Evolutionary conservation across 345 rosid genomes (phyloP).

Genomic region (Arabis hirsuta): DNA sequence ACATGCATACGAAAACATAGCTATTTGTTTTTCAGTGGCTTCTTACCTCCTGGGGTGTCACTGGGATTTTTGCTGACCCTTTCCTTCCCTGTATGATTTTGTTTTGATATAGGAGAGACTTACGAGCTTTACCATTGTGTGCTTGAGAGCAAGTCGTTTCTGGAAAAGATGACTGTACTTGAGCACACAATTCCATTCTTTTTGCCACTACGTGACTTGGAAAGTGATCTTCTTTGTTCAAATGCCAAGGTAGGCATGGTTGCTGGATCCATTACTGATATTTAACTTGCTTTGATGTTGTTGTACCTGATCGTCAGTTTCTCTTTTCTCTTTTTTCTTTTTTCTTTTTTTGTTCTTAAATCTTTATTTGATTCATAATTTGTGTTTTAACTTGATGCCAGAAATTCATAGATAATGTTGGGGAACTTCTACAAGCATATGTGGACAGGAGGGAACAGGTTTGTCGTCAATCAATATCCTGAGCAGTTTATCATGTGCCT

Average conservation of each 20-base stretch:
- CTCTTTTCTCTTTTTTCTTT: background rate
- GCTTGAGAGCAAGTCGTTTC: conserved; percentile 92
- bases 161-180: conserved; percentile 89
- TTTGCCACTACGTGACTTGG: conserved; percentile 85
- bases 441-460: conserved; percentile 98
- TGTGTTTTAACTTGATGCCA: conserved; percentile 44
- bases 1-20: background rate
- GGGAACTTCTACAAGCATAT: conserved; percentile 86
- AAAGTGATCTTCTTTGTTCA: conserved; percentile 83
- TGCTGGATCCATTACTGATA: conserved; percentile 27
- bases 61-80: background rate
- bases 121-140: conserved; percentile 86
- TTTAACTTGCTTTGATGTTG: conserved; percentile 19
- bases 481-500: conserved; percentile 22
- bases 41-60: conserved; percentile 26
- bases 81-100: conserved; percentile 5
- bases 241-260: conserved; percentile 81
- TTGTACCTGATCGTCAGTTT: conserved; percentile 25
- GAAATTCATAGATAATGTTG: conserved; percentile 90
- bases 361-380: conserved; percentile 24
- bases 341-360: background rate
- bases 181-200: conserved; percentile 98
- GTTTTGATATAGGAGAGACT: conserved; percentile 64
- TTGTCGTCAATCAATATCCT: conserved; percentile 19
- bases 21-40: background rate